These are phyloP conservation scores for Penicillium sumatraense DNA, from an alignment of 2,329 filamentous ascomycete species.

Conservation along the genomic window DNA sequence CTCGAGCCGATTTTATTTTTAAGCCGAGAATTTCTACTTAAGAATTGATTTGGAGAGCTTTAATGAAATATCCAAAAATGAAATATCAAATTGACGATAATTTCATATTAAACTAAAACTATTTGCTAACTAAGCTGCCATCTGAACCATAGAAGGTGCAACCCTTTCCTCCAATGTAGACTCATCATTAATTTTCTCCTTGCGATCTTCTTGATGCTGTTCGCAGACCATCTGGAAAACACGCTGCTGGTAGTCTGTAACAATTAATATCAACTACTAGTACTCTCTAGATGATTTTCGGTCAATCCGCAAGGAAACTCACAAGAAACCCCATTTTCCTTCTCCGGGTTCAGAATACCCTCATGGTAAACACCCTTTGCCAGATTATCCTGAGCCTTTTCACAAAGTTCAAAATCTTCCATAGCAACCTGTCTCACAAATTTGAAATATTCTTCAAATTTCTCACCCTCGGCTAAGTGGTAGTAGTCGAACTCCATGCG, in stretches of 20 bases:
- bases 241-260: constrained; percentile 51
- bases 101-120: not conserved
- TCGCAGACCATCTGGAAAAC: constrained; percentile 51
- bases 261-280: constrained; percentile 15
- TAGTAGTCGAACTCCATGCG: constrained; percentile 66
- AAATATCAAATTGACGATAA: too few species aligned
- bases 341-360: constrained; percentile 60
- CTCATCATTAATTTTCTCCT: constrained; percentile 4
- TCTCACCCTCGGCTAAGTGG: constrained; percentile 54
- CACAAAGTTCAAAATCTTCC: constrained; percentile 63
- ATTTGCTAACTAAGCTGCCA: constrained; percentile 9
- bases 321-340: constrained; percentile 61
- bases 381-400: constrained; percentile 60
- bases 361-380: constrained; percentile 59
- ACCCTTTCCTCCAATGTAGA: constrained; percentile 9
- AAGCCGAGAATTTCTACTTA: not conserved
- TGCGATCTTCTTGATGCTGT: constrained; percentile 46
- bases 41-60: not conserved
- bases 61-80: too few species aligned
- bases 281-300: too few species aligned
- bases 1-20: not conserved
- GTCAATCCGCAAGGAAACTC: constrained; percentile 23
- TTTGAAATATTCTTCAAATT: constrained; percentile 61
- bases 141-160: constrained; percentile 11
- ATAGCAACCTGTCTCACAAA: constrained; percentile 62